Evolutionary conservation across 257 asterid genomes (phyloP).

Genomic region (Galeopsis tetrahit): DNA sequence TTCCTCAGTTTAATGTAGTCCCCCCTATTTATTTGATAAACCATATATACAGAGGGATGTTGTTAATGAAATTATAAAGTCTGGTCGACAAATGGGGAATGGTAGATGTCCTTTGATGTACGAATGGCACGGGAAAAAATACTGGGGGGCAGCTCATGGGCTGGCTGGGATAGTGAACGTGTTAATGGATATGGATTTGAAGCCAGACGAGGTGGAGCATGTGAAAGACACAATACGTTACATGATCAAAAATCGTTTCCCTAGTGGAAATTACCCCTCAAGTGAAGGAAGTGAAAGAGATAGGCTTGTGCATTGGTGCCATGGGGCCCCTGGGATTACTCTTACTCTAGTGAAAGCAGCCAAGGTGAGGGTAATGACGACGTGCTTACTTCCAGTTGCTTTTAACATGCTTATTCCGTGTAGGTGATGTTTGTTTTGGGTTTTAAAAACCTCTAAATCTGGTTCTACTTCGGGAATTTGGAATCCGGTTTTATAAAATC

Average conservation of each 20-base stretch:
- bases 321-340: conserved; percentile 84
- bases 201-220: conserved; percentile 66
- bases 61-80: conserved; percentile 60
- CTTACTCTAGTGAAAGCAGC: conserved; percentile 83
- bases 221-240: conserved; percentile 67
- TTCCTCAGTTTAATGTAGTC: conserved; percentile 15
- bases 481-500: too few relatives aligned
- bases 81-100: conserved; percentile 58
- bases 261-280: conserved; percentile 80
- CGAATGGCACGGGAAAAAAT: conserved; percentile 81
- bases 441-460: too few relatives aligned
- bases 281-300: conserved; percentile 77
- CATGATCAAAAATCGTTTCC: conserved; percentile 72
- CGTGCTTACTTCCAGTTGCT: neutral
- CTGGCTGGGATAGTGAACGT: conserved; percentile 78
- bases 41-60: conserved; percentile 51
- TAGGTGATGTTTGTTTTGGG: too few relatives aligned
- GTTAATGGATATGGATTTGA: conserved; percentile 75
- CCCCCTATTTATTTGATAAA: conserved; percentile 9
- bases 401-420: conserved; percentile 2
- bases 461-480: too few relatives aligned
- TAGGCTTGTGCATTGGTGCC: conserved; percentile 90
- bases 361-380: conserved; percentile 43
- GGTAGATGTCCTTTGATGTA: conserved; percentile 72
- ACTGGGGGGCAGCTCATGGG: conserved; percentile 95